These are phyloP conservation scores for Eucalyptus marginata DNA, from an alignment of 345 rosid genomes.

Conservation along the genomic window DNA sequence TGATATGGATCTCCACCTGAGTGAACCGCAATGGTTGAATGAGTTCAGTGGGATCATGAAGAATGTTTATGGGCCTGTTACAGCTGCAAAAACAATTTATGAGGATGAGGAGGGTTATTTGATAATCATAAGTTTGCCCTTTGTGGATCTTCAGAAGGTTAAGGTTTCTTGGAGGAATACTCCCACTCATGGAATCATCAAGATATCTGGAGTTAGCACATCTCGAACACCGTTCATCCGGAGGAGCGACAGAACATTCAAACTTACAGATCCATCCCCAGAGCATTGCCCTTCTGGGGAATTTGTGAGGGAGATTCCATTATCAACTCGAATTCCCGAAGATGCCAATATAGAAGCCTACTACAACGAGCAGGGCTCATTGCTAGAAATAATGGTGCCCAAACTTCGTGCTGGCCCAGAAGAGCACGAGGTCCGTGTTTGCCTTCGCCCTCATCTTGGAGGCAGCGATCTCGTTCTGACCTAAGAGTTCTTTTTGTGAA, in stretches of 20 bases:
- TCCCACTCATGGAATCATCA: conserved; percentile 63
- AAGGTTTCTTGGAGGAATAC: conserved; percentile 98
- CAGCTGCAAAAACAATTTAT: conserved; percentile 89
- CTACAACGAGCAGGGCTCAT: conserved; percentile 74
- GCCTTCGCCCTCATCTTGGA: conserved; percentile 73
- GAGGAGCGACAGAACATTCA: conserved; percentile 84
- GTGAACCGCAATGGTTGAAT: conserved; percentile 63
- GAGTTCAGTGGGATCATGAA: conserved; percentile 88
- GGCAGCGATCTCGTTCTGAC: conserved; percentile 72
- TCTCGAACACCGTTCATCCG: conserved; percentile 70
- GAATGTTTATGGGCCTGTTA: conserved; percentile 72
- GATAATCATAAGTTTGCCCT: conserved; percentile 82
- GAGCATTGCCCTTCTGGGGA: conserved; percentile 99
- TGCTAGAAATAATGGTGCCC: conserved; percentile 93
- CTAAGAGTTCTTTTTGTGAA: conserved; percentile 6
- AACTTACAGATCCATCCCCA: conserved; percentile 77
- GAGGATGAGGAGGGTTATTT: conserved; percentile 77
- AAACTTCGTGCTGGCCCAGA: conserved; percentile 73
- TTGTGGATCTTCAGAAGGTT: conserved; percentile 84
- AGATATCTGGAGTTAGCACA: conserved; percentile 77
- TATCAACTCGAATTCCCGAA: conserved; percentile 84
- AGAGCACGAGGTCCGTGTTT: conserved; percentile 96
- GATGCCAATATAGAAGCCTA: conserved; percentile 94
- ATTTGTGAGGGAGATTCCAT: conserved; percentile 78
- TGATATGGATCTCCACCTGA: conserved; percentile 50